Evolutionary conservation across 352 stramenopile species (phyloP).

Genomic region (Poterioochromonas sp.): DNA sequence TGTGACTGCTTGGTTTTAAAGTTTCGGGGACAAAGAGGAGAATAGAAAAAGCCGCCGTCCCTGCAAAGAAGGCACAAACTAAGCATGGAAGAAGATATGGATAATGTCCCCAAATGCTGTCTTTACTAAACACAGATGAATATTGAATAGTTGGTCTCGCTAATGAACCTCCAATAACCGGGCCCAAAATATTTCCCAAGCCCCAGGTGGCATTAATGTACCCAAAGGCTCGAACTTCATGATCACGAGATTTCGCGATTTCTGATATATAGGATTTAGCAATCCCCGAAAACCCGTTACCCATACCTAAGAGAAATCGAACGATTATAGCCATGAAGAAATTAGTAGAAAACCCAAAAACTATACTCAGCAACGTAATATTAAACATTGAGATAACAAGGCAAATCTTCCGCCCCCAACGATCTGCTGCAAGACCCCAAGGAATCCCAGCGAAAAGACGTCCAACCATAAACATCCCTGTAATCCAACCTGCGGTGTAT

Average conservation of each 20-base stretch:
- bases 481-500: slow-evolving; percentile 5
- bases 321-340: background rate
- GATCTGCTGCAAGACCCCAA: slow-evolving; percentile 19
- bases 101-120: background rate
- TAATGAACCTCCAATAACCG: slow-evolving; percentile 3
- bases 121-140: background rate
- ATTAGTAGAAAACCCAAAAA: slow-evolving; percentile 22
- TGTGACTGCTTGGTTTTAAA: background rate
- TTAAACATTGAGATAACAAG: background rate
- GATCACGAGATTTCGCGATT: background rate
- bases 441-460: background rate
- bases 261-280: slow-evolving; percentile 4
- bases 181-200: slow-evolving; percentile 9
- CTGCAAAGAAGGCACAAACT: background rate
- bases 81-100: slow-evolving; percentile 23
- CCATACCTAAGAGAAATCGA: slow-evolving; percentile 14
- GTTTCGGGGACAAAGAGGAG: slow-evolving; percentile 17
- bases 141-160: slow-evolving; percentile 13
- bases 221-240: slow-evolving; percentile 20
- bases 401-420: background rate
- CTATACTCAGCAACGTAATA: background rate
- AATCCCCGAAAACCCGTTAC: slow-evolving; percentile 15
- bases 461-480: slow-evolving; percentile 11
- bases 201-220: slow-evolving; percentile 9
- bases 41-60: background rate